Evolutionary conservation across 768 basidiomycete species (phyloP).

Genomic region (Mycena latifolia): DNA sequence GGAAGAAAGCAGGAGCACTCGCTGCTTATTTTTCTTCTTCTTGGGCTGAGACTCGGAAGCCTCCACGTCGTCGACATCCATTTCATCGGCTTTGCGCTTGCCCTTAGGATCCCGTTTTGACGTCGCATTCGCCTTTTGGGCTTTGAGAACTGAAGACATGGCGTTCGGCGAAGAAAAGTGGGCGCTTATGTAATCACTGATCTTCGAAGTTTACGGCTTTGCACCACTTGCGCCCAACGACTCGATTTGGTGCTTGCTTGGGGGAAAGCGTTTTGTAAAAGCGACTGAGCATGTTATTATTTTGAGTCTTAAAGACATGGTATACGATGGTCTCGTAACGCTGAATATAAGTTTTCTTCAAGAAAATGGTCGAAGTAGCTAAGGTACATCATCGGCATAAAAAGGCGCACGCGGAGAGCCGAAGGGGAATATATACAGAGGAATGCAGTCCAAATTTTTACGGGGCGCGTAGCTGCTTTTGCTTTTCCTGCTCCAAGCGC

Average conservation of each 20-base stretch:
- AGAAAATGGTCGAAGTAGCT: constrained; percentile 23
- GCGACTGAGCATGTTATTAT: too few species aligned
- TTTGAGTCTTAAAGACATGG: too few species aligned
- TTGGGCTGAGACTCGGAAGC: constrained; percentile 54
- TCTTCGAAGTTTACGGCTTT: too few species aligned
- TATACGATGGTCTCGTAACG: too few species aligned
- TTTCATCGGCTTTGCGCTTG: constrained; percentile 73
- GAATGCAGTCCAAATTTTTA: constrained; percentile 22
- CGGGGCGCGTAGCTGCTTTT: constrained; percentile 76
- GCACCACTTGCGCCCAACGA: too few species aligned
- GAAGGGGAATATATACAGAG: constrained; percentile 20
- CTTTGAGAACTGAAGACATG: constrained; percentile 78
- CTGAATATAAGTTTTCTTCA: too few species aligned
- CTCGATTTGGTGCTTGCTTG: too few species aligned
- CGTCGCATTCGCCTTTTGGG: constrained; percentile 66
- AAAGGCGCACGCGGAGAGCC: constrained; percentile 12
- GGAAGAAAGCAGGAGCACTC: constrained; percentile 92
- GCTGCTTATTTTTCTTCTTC: constrained; percentile 91
- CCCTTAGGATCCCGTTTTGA: constrained; percentile 60
- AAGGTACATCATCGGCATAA: constrained; percentile 23
- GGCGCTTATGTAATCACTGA: constrained; percentile 17
- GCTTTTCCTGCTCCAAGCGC: constrained; percentile 92
- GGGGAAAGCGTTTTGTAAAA: too few species aligned
- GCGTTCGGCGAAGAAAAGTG: neutral
- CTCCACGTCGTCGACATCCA: constrained; percentile 62